Percentiles rank a stretch among this genome's conserved stretches.
phyloP scores from a whole-genome alignment of 495 filamentous ascomycete genomes.

The Talaromyces trachyspermus region DNA sequence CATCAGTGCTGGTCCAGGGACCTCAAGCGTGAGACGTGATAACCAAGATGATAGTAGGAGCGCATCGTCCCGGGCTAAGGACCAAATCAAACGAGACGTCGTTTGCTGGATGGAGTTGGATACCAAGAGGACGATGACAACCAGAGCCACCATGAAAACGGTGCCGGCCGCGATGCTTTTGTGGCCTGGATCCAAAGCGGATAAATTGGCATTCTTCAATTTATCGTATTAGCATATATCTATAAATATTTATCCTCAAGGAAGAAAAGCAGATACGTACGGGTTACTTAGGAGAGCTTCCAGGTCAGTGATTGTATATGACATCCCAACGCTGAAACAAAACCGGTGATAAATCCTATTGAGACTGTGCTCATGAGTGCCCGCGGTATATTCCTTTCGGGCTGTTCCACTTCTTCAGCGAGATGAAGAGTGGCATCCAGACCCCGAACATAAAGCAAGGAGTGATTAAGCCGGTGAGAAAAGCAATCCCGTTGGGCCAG shows the following conservation, averaged over 20 bases:
- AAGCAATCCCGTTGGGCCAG: conserved; percentile 25
- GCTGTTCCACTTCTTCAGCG: conserved; percentile 24
- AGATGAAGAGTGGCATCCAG: conserved; percentile 28
- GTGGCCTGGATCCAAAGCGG: conserved; percentile 28
- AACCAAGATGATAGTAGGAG: conserved; percentile 19
- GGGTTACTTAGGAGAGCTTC: conserved; percentile 12
- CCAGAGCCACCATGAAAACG: conserved; percentile 21
- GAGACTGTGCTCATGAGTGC: conserved; percentile 23
- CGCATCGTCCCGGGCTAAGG: conserved; percentile 34
- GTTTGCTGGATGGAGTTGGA: conserved; percentile 31
- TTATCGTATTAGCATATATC: neutral
- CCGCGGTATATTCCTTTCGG: conserved; percentile 23
- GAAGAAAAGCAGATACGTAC: neutral
- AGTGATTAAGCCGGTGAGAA: conserved; percentile 28
- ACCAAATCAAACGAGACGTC: conserved; percentile 36
- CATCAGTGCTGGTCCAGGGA: conserved; percentile 17
- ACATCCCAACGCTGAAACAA: conserved; percentile 23
- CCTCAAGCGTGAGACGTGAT: conserved; percentile 11
- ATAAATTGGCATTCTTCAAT: conserved; percentile 21
- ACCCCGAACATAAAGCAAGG: conserved; percentile 27
- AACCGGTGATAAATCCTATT: conserved; percentile 25
- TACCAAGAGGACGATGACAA: conserved; percentile 23
- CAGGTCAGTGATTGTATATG: conserved; percentile 20
- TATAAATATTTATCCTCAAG: too few relatives aligned
- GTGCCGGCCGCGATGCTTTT: conserved; percentile 21